Evolutionary conservation across 2,329 filamentous ascomycete genomes (phyloP), one percentile per base, ranked within the genome.

Genomic region (Fusarium verticillioides): DNA sequence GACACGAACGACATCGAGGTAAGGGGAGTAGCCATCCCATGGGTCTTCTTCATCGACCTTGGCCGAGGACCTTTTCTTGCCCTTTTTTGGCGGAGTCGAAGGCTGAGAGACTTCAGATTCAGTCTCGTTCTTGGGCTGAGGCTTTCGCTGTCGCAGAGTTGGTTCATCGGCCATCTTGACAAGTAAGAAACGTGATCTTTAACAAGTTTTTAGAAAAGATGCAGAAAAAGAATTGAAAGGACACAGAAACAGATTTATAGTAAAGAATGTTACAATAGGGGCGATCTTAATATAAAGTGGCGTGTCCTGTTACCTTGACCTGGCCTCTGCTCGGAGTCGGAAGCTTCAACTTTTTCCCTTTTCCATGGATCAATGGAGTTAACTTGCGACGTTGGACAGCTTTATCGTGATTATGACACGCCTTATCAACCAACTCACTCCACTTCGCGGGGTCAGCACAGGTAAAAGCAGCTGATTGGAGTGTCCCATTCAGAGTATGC

Each of bases 1-100:
- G 36, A 95, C 87, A 37, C 93, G 91, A 66, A 94, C 82, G 60
- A 93, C 81, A 80, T 96, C 94, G 39, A 94, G 83, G 83, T 83
- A 87, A 16, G 83, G 83, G 68, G 79, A 85, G 75, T 86, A 86
- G 30, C 77, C 77, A 50, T 95, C 92, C 71, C 71, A 73, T 26
- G 62, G 54, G 79, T 75, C 89, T 66, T 93, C 90, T 71, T 82
- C 74, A 39, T 81, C 77, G 43, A 60, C 73, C 63, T 66, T 60
- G 16, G 68, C 73, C 40, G 67, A 72, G 13, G 66, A 72, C 52
- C 53, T 77, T 61, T 71, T 69, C 52, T 74, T 78, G 65, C 64
- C 23, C 57, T 71, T 66, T 43, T 79, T 73, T 30, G 74, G 70
- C 40, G 77, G 79, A 32, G 75, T 67, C 53, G 78, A 78, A 68